Base-by-base conservation (phyloP, 108 stramenopile genomes). In the Cyclostephanos invisitatus region DNA sequence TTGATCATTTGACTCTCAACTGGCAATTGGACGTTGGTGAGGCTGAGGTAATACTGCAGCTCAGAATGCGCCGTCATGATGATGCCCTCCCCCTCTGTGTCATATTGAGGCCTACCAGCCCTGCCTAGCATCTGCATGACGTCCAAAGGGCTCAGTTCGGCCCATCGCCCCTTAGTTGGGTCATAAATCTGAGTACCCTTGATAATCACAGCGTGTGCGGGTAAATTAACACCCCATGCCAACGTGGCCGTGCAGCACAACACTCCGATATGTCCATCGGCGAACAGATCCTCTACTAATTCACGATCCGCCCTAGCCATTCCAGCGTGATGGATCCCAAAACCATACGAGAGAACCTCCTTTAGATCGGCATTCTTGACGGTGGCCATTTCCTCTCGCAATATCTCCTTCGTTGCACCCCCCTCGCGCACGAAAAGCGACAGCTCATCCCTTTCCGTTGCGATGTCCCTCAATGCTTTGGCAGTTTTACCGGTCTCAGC, bases 151-250 rank as follows among this genome's bases (percentile, higher is more conserved):
- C 92, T 94, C 3, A 99, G 85, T 86, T 99, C 99, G n/a, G 92
- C 92, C 99, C 99, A 99, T 1, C 91, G 76, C 5, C 99, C 99
- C 78, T 97, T 93, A 7, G 86, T 87, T 0, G 99, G 99, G 65
- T 97, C 93, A 82, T 99, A 99, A 64, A 99, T 96, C 76, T 99
- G 98, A 22, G 99, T 99, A n/a, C 99, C 99, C 72, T 97, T 98
- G 80, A 99, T 98, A 66, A 99, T 98, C 27, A 99, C 99, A 11
- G 98, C 97, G 83, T 98, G 98, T 3, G 97, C 98, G 22, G 99
- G 99, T 14, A 99, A 84, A 75, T 99, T 99, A 17, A 99, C 99
- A 42, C 99, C 99, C 99, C 99, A 99, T 2, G 99, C 99, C 35
- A 99, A 83, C 18, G 99, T 99, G 42, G 99, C 99, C 4, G 99